phyloP scores from a whole-genome alignment of 305 asterid genomes.

The Solanum hybrid region DNA sequence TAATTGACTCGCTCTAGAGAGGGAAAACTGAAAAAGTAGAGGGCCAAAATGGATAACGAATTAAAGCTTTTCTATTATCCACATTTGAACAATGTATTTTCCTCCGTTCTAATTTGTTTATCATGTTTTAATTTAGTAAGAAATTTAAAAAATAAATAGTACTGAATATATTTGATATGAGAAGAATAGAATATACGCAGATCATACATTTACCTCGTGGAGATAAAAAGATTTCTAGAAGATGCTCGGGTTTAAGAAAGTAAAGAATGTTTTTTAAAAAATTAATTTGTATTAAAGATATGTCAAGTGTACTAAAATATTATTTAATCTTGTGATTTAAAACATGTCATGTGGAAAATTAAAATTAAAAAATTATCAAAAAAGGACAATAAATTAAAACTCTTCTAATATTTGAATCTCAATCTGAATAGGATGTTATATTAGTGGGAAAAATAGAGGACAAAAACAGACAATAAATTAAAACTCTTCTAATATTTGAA shows the following conservation, averaged over 20 bases:
- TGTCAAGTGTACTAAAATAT: not conserved
- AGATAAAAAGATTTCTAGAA: not conserved
- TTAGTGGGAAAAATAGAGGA: not conserved
- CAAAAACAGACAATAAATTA: not conserved
- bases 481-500: too few relatives aligned
- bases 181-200: not conserved
- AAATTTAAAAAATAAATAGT: not conserved
- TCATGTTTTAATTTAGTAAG: not conserved
- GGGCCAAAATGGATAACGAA: not conserved
- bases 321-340: not conserved
- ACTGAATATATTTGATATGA: too few relatives aligned
- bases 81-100: not conserved
- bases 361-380: not conserved
- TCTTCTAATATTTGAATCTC: too few relatives aligned
- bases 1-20: not conserved
- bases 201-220: not conserved
- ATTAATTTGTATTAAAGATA: not conserved
- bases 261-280: not conserved
- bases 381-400: not conserved
- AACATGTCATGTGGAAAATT: not conserved
- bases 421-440: not conserved
- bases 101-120: not conserved
- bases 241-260: not conserved
- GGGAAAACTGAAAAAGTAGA: not conserved
- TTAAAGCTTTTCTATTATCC: not conserved